Percentiles rank a stretch among this genome's conserved stretches.
These are phyloP conservation scores for Sclerotinia borealis DNA, from an alignment of 2,329 filamentous ascomycete species.

Conservation along the genomic window DNA sequence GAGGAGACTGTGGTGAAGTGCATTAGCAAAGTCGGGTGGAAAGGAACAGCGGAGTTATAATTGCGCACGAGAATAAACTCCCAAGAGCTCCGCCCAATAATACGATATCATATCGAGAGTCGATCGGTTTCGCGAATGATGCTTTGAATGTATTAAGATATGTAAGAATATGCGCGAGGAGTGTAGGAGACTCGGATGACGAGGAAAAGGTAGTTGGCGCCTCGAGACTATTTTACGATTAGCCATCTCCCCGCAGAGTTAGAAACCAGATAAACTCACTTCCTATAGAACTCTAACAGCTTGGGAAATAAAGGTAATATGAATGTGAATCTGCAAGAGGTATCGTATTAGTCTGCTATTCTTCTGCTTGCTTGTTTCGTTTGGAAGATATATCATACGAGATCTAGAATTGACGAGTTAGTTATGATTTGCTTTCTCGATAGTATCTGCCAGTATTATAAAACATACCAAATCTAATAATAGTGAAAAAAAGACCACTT, in stretches of 20 bases:
- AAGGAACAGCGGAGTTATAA: not conserved
- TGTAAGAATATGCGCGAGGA: conserved; percentile 72
- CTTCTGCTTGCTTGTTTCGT: not conserved
- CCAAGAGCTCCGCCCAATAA: conserved; percentile 89
- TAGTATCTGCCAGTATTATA: not conserved
- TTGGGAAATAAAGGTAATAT: conserved; percentile 95
- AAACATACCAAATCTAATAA: conserved; percentile 75
- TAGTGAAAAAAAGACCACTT: conserved; percentile 82
- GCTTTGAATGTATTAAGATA: conserved; percentile 94
- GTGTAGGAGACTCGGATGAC: conserved; percentile 46
- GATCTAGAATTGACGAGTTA: conserved; percentile 9
- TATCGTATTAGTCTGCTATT: not conserved
- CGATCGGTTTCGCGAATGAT: conserved; percentile 84
- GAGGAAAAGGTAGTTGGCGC: conserved; percentile 41
- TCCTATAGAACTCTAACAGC: conserved; percentile 92
- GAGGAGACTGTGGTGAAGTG: conserved; percentile 54
- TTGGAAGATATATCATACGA: conserved; percentile 9
- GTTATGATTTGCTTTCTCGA: not conserved
- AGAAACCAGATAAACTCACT: conserved; percentile 64
- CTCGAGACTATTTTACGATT: conserved; percentile 59
- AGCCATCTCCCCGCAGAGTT: conserved; percentile 61
- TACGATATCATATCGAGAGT: conserved; percentile 94
- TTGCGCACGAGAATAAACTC: conserved; percentile 69
- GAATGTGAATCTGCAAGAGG: conserved; percentile 65
- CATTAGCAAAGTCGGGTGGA: not conserved